Conservation (phyloP, 1,284 basidiomycete genomes). For the Moesziomyces parantarcticus region DNA sequence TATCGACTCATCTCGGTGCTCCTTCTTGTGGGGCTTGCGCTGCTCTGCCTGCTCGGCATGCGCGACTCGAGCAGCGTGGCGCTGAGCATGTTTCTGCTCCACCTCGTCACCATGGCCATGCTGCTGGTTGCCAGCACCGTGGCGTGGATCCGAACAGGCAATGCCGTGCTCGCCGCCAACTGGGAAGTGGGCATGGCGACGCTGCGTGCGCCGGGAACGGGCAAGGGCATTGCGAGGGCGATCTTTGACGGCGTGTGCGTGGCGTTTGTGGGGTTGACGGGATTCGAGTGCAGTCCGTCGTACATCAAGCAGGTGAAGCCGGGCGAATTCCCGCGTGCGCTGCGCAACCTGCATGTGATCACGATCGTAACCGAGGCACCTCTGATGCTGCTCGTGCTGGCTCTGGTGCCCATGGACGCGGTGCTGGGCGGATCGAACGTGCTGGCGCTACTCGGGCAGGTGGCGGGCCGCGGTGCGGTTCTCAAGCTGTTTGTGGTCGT, state of each 20-base stretch:
- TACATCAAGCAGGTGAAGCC: slow-evolving; percentile 52
- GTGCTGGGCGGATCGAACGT: slow-evolving; percentile 46
- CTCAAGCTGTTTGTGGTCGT: slow-evolving; percentile 51
- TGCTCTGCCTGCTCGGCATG: slow-evolving; percentile 39
- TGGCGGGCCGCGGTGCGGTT: slow-evolving; percentile 36
- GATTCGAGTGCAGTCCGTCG: slow-evolving; percentile 53
- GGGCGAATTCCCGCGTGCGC: slow-evolving; percentile 47
- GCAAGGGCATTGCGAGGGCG: slow-evolving; percentile 39
- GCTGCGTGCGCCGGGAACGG: slow-evolving; percentile 14
- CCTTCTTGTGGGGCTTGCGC: slow-evolving; percentile 38
- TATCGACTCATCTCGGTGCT: slow-evolving; percentile 38
- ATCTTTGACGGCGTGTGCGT: slow-evolving; percentile 53
- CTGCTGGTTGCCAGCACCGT: slow-evolving; percentile 51
- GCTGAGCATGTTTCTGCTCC: slow-evolving; percentile 49
- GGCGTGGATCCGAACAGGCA: slow-evolving; percentile 45
- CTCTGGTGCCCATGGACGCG: slow-evolving; percentile 33
- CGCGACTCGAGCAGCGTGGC: slow-evolving; percentile 51
- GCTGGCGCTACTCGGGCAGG: slow-evolving; percentile 37
- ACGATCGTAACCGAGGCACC: slow-evolving; percentile 47
- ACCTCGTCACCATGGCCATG: slow-evolving; percentile 48
- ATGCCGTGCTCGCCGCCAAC: slow-evolving; percentile 32
- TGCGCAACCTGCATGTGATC: slow-evolving; percentile 50
- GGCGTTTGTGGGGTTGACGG: slow-evolving; percentile 57
- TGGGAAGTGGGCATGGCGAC: slow-evolving; percentile 38
- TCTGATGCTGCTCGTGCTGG: slow-evolving; percentile 52